Evolutionary conservation across 1,284 basidiomycete species (phyloP).

Genomic region (Rhodotorula sp.): DNA sequence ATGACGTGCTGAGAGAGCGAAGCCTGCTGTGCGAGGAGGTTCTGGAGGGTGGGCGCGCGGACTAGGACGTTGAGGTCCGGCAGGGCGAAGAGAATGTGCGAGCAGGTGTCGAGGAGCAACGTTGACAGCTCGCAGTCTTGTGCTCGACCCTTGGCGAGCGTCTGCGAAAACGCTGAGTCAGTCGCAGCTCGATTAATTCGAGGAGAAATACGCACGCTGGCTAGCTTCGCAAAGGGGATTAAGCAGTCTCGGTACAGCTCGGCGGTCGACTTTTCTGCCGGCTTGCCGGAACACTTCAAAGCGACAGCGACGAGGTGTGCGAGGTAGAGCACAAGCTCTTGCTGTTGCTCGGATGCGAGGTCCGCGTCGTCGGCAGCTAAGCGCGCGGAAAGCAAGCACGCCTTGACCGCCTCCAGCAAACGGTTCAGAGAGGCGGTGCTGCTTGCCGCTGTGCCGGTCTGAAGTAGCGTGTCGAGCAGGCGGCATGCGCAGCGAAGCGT

Average conservation of each 20-base stretch:
- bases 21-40: neutral
- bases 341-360: neutral
- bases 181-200: neutral
- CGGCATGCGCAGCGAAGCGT: constrained; percentile 30
- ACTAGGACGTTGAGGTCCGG: constrained; percentile 14
- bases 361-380: neutral
- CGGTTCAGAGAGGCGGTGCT: constrained; percentile 11
- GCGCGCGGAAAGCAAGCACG: neutral
- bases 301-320: constrained; percentile 27
- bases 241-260: constrained; percentile 31
- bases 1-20: neutral
- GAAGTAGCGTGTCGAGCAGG: constrained; percentile 37
- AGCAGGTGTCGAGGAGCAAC: constrained; percentile 32
- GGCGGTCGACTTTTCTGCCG: constrained; percentile 8
- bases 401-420: constrained; percentile 25
- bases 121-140: constrained; percentile 11
- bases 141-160: neutral
- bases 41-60: constrained; percentile 16
- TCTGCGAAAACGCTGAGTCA: constrained; percentile 4
- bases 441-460: constrained; percentile 5
- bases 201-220: constrained; percentile 13
- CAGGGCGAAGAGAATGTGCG: constrained; percentile 31
- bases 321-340: constrained; percentile 9
- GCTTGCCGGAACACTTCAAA: constrained; percentile 17
- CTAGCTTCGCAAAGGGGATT: constrained; percentile 7